A percentile compares a stretch with the other conserved stretches of the same genome.
Conservation (phyloP, 495 filamentous ascomycete genomes). For the Glarea lozoyensis region DNA sequence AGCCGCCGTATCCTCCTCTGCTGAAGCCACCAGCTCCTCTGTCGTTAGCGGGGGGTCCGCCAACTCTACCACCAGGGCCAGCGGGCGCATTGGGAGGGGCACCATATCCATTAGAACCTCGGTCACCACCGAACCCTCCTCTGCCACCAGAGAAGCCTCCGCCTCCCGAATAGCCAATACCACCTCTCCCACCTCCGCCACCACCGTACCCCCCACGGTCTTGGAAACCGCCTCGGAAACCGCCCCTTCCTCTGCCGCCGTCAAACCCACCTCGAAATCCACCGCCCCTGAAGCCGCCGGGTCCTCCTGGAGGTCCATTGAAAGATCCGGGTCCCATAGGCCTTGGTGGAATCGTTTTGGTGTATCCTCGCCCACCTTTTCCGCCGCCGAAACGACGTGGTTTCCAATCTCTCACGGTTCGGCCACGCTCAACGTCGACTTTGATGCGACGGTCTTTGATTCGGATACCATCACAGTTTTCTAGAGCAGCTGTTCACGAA, state of each 20-base stretch:
- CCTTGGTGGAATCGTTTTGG: slow-evolving; percentile 67
- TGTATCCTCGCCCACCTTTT: slow-evolving; percentile 86
- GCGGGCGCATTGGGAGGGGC: slow-evolving; percentile 69
- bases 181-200: slow-evolving; percentile 30
- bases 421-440: slow-evolving; percentile 93
- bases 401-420: slow-evolving; percentile 91
- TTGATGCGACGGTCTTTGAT: slow-evolving; percentile 88
- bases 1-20: slow-evolving; percentile 26
- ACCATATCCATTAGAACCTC: slow-evolving; percentile 33
- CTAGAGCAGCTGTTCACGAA: slow-evolving; percentile 46
- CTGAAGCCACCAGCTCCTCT: no score
- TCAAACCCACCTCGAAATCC: slow-evolving; percentile 37
- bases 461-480: slow-evolving; percentile 68
- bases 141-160: slow-evolving; percentile 18
- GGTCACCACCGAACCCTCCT: slow-evolving; percentile 35
- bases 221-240: slow-evolving; percentile 43
- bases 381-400: slow-evolving; percentile 89
- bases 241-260: slow-evolving; percentile 48
- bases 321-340: slow-evolving; percentile 65
- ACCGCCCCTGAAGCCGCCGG: slow-evolving; percentile 40
- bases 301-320: slow-evolving; percentile 37
- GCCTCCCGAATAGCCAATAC: slow-evolving; percentile 50
- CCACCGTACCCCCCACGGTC: slow-evolving; percentile 42
- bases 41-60: slow-evolving; percentile 36
- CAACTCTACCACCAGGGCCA: slow-evolving; percentile 61